Conservation (phyloP, 202 grass and related monocot species). For the Brachypodium distachyon region DNA sequence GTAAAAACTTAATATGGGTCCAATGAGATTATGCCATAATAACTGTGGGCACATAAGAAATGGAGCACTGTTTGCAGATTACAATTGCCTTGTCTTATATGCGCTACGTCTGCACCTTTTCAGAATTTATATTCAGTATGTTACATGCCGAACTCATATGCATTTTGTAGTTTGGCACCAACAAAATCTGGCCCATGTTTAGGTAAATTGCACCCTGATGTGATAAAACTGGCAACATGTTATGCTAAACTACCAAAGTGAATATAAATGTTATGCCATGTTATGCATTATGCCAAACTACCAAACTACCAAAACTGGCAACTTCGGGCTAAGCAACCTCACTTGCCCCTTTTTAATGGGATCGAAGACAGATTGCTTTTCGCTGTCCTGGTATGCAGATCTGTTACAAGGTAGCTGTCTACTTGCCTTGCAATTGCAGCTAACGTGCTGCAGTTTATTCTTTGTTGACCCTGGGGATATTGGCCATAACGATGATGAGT, state of each 20-base stretch:
- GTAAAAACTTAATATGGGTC: not conserved
- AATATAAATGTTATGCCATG: no score
- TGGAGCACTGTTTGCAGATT: not conserved
- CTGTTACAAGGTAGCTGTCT: slow-evolving; percentile 2
- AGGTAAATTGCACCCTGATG: not conserved
- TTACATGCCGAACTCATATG: not conserved
- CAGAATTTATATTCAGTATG: not conserved
- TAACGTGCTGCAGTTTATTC: not conserved
- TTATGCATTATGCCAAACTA: no score
- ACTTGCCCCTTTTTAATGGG: not conserved
- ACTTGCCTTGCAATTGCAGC: slow-evolving; percentile 13
- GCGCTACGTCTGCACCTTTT: not conserved
- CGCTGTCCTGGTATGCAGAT: not conserved
- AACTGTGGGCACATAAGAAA: not conserved
- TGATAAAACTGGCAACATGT: not conserved
- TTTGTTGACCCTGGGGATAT: slow-evolving; percentile 28
- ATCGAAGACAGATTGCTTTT: not conserved
- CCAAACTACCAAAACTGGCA: not conserved
- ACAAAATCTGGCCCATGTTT: not conserved
- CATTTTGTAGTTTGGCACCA: not conserved
- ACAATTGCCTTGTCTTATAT: not conserved
- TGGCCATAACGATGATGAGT: not conserved
- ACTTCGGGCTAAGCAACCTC: not conserved
- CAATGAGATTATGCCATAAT: not conserved
- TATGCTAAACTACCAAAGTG: not conserved